Percentiles rank a stretch among this genome's conserved stretches.
phyloP scores from a whole-genome alignment of 371 early-diverging fungal genomes.

The Apophysomyces ossiformis region DNA sequence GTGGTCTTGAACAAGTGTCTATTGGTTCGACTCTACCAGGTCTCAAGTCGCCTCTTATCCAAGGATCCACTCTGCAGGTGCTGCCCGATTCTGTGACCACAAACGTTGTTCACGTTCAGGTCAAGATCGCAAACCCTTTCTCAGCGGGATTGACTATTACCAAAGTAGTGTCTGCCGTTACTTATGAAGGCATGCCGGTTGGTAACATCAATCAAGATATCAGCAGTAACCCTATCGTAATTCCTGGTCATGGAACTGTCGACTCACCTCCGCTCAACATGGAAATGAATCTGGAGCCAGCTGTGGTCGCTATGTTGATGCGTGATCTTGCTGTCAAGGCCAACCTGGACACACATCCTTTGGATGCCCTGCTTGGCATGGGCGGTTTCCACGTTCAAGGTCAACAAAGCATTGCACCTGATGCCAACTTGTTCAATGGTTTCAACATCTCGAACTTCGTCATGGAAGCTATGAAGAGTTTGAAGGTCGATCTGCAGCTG shows the following conservation, averaged over 20 bases:
- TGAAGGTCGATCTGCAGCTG: conserved; percentile 57
- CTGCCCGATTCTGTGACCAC: conserved; percentile 45
- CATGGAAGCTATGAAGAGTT: conserved; percentile 56
- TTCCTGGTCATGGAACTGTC: conserved; percentile 40
- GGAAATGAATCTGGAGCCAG: conserved; percentile 51
- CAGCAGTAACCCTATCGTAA: conserved; percentile 44
- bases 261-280: conserved; percentile 38
- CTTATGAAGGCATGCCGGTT: conserved; percentile 53
- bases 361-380: conserved; percentile 54
- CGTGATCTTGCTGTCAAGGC: conserved; percentile 54
- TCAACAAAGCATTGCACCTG: conserved; percentile 40
- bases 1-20: conserved; percentile 48
- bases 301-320: conserved; percentile 49
- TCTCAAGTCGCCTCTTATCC: conserved; percentile 53
- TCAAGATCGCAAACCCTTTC: conserved; percentile 63
- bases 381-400: conserved; percentile 52
- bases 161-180: conserved; percentile 51
- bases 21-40: conserved; percentile 59
- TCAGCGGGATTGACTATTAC: conserved; percentile 54
- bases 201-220: conserved; percentile 59
- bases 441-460: conserved; percentile 58
- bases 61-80: conserved; percentile 50
- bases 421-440: conserved; percentile 42
- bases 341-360: conserved; percentile 47
- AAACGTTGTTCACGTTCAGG: conserved; percentile 54